Percentiles rank a stretch among this genome's conserved stretches.
Evolutionary conservation across 1,139 yeast species (phyloP).

Genomic region (Hemisphaericaspora xylanilytica): DNA sequence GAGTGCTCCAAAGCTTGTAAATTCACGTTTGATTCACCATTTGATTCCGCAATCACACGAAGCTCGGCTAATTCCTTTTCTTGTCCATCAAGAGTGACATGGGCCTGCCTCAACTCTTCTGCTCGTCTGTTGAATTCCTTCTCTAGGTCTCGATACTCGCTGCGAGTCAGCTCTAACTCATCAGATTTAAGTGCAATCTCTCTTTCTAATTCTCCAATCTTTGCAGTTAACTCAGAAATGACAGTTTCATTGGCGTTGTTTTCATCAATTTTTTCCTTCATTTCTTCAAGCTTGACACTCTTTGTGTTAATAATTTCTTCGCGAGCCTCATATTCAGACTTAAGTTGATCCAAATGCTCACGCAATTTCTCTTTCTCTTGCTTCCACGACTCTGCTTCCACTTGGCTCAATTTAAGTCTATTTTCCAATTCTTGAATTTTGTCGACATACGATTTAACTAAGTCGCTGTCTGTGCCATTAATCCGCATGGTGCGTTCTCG

Average conservation of each 20-base stretch:
- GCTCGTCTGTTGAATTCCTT: background rate
- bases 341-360: slow-evolving; percentile 3
- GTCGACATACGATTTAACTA: slow-evolving; percentile 47
- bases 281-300: background rate
- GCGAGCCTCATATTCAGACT: background rate
- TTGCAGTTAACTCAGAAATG: slow-evolving; percentile 3
- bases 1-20: slow-evolving; percentile 14
- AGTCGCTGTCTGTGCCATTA: slow-evolving; percentile 46
- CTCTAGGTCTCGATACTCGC: slow-evolving; percentile 3
- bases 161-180: background rate
- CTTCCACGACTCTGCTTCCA: slow-evolving; percentile 8
- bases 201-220: background rate
- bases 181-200: slow-evolving; percentile 1
- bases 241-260: background rate
- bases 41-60: background rate
- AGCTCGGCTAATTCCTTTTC: background rate
- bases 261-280: background rate
- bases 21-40: background rate
- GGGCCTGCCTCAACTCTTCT: background rate
- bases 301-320: background rate
- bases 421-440: slow-evolving; percentile 22
- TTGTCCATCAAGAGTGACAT: background rate
- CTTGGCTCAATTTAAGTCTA: slow-evolving; percentile 8
- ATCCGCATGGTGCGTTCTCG: slow-evolving; percentile 47
- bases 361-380: slow-evolving; percentile 4